Conservation (phyloP, 306 rosid genomes). For the Comarum palustre region DNA sequence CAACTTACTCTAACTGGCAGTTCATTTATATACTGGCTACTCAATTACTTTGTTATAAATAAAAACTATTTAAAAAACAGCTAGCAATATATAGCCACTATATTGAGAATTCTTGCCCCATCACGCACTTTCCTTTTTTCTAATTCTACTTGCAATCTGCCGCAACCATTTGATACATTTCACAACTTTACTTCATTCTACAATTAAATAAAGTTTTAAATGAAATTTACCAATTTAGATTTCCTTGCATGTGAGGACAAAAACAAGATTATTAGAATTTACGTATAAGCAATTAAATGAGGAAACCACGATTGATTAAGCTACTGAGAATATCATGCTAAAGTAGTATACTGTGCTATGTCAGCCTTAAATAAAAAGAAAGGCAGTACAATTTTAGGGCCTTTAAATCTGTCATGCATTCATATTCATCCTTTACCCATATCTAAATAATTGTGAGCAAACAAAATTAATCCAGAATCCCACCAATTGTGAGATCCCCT, state of each 20-base stretch:
- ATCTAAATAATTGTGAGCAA: background rate
- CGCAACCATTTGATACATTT: background rate
- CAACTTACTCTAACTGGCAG: background rate
- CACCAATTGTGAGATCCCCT: background rate
- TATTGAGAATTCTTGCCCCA: slow-evolving; percentile 5
- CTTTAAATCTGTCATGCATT: no score
- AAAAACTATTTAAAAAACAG: no score
- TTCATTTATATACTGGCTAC: background rate
- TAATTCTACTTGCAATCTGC: background rate
- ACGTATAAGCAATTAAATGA: background rate
- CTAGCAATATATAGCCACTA: background rate
- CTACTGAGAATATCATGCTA: no score
- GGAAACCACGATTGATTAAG: no score
- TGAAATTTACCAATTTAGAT: background rate
- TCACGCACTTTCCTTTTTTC: background rate
- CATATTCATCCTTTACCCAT: background rate
- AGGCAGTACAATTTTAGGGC: no score
- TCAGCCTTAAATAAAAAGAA: no score
- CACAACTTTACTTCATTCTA: background rate
- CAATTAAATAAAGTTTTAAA: background rate
- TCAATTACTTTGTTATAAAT: background rate
- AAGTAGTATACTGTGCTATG: no score
- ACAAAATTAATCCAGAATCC: background rate
- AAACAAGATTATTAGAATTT: background rate
- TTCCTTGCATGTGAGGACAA: background rate